Conservation (phyloP, 768 basidiomycete genomes). For the Lactifluus echinatus region DNA sequence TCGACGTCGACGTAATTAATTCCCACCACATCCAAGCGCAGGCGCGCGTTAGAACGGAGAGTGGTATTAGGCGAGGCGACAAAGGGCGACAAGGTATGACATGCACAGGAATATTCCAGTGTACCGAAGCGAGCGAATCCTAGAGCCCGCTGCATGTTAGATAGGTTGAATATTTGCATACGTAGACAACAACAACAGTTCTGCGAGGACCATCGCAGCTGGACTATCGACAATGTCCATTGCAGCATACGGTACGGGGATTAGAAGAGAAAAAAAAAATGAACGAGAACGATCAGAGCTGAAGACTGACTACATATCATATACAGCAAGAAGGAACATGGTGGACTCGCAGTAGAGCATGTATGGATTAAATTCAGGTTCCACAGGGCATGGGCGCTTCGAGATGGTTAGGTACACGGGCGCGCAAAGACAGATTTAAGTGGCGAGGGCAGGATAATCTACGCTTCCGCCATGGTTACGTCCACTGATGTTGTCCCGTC, state of each 20-base stretch:
- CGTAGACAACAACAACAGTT: conserved; percentile 6
- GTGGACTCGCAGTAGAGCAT: not conserved
- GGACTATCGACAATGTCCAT: conserved; percentile 6
- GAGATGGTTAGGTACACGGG: not conserved
- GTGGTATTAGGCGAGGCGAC: too few relatives aligned
- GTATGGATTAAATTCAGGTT: conserved; percentile 7
- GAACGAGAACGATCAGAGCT: not conserved
- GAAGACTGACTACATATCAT: conserved; percentile 11
- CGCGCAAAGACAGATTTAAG: not conserved
- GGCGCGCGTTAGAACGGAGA: too few relatives aligned
- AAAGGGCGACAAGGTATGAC: too few relatives aligned
- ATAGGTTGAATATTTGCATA: not conserved
- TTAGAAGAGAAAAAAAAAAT: not conserved
- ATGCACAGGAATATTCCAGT: not conserved
- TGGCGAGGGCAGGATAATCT: not conserved
- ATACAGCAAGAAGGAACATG: conserved; percentile 17
- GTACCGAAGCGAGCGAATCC: not conserved
- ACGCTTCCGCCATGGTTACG: conserved; percentile 14
- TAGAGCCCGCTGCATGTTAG: not conserved
- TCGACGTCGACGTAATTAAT: too few relatives aligned
- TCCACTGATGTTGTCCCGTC: conserved; percentile 17
- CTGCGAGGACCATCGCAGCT: not conserved
- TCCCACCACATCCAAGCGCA: too few relatives aligned
- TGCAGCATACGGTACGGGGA: conserved; percentile 1
- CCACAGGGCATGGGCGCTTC: not conserved